Evolutionary conservation across 768 basidiomycete species (phyloP), one percentile per base, ranked within the genome.

Genomic region (Boletales sp.): DNA sequence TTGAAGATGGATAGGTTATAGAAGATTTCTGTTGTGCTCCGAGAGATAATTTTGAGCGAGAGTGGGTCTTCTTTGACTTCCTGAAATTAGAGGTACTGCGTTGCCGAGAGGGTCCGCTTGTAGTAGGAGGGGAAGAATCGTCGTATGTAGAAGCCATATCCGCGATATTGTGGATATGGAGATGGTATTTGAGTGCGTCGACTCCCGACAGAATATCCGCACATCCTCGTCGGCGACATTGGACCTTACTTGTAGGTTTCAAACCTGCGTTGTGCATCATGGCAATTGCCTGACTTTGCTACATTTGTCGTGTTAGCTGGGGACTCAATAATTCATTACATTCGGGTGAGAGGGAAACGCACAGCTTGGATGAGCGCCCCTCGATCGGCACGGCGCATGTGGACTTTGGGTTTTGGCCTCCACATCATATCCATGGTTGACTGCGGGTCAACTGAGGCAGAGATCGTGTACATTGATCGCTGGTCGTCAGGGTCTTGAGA

Each of bases 111-210:
- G 37, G 33, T 33, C 46, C 46, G 31, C 19, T 33, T 2, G 42
- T 19, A 44, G 32, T 2, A n/a, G 39, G 43, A 39, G 37, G 8
- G 4, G 31, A 10, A 25, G n/a, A 1, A 44, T 41, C 25, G 12
- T 17, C n/a, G 30, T 31, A 15, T 46, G 13, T 18, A 14, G 34
- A 5, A 31, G 41, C 35, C 8, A 11, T 25, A 46, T 78, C 75
- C 31, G 72, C 68, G 31, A 82, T 73, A 54, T 80, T 76, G 60
- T 82, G 81, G 42, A 82, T 77, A 55, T 82, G 79, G 18, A 81
- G 62, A 57, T 81, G 81, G 57, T 70, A 78, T 56, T 73, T 74
- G 43, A 82, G 69, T 17, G 75, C 74, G 54, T 71, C 72, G 47
- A 73, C 68, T 44, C 69, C 66, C 6, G 64, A 61, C 18, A 82